These are phyloP conservation scores for Nitzschia sp. DNA, from an alignment of 108 stramenopile genomes.

Conservation along the genomic window DNA sequence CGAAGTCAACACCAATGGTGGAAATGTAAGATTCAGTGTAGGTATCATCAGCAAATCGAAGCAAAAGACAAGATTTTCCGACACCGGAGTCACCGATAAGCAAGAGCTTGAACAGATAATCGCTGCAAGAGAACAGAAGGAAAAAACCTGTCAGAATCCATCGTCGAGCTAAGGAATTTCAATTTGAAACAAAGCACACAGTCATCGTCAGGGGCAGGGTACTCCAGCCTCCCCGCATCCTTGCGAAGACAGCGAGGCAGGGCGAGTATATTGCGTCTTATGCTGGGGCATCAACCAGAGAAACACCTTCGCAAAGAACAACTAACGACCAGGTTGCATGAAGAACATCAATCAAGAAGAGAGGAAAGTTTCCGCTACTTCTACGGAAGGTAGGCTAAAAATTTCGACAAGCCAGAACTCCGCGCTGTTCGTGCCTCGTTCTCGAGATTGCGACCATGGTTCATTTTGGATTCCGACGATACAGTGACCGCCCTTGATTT, in stretches of 20 bases:
- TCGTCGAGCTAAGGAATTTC: too few species aligned
- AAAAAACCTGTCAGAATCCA: slow-evolving; percentile 12
- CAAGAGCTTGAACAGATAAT: slow-evolving; percentile 95
- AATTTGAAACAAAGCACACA: too few species aligned
- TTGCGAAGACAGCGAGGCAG: background rate
- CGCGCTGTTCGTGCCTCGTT: background rate
- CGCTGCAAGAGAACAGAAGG: slow-evolving; percentile 50
- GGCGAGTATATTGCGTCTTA: background rate
- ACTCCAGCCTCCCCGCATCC: too few species aligned
- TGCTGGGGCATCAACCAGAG: too few species aligned
- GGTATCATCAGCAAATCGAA: slow-evolving; percentile 98
- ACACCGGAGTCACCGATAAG: slow-evolving; percentile 99
- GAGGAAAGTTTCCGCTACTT: too few species aligned
- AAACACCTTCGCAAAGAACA: too few species aligned
- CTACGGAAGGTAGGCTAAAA: background rate
- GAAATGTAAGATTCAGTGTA: slow-evolving; percentile 99
- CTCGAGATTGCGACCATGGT: background rate
- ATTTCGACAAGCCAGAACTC: background rate
- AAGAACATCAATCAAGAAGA: too few species aligned
- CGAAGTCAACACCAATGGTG: slow-evolving; percentile 99
- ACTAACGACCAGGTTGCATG: too few species aligned
- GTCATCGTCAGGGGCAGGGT: too few species aligned
- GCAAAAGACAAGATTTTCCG: slow-evolving; percentile 97
- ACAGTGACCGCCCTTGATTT: too few species aligned
- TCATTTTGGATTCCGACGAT: too few species aligned